These are phyloP conservation scores for Medicago truncatula DNA, from an alignment of 306 rosid species.

Conservation along the genomic window DNA sequence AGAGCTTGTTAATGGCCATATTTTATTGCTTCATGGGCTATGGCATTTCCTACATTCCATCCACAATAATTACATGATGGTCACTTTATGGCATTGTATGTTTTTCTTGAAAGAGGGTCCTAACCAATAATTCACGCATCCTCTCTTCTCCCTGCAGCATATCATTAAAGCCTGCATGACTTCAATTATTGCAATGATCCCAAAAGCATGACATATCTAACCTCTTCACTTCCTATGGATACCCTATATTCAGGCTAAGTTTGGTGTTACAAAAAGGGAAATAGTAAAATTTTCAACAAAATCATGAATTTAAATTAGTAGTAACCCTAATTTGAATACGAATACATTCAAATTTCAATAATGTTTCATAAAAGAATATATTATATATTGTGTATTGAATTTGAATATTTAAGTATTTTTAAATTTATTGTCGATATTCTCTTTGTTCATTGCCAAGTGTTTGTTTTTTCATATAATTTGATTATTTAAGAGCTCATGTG, in stretches of 20 bases:
- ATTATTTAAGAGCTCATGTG: no score
- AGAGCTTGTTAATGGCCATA: no score
- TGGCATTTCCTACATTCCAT: constrained; percentile 34
- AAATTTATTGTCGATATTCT: no score
- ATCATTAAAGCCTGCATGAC: constrained; percentile 92
- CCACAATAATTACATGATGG: constrained; percentile 27
- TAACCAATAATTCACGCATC: constrained; percentile 58
- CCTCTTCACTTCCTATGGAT: constrained; percentile 59
- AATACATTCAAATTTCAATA: no score
- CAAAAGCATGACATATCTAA: constrained; percentile 83
- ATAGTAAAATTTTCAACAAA: no score
- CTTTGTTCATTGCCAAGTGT: no score
- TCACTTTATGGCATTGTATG: constrained; percentile 35
- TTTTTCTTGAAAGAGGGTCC: constrained; percentile 44
- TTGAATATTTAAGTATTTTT: no score
- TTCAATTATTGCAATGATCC: constrained; percentile 98
- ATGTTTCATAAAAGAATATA: no score
- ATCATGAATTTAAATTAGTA: no score
- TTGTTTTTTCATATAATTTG: no score
- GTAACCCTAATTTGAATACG: no score
- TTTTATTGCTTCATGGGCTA: not conserved
- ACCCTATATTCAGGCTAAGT: constrained; percentile 21
- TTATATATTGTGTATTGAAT: no score
- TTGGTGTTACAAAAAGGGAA: not conserved
- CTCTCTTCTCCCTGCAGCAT: constrained; percentile 44